These are phyloP conservation scores for Scenedesmus sp. DNA, from an alignment of 163 green algal genomes.

Conservation along the genomic window DNA sequence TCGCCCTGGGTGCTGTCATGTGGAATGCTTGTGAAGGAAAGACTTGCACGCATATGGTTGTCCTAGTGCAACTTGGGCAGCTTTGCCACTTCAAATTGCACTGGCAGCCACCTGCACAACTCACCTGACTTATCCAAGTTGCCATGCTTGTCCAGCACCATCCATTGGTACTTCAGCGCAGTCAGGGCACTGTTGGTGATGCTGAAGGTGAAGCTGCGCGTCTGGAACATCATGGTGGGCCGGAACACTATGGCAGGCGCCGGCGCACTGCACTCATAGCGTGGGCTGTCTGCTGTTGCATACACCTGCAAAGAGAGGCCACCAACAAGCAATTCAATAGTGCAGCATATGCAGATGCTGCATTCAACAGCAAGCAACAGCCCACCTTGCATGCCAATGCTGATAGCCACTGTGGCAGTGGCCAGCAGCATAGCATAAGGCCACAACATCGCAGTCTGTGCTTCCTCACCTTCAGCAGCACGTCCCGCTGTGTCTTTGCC, in stretches of 20 bases:
- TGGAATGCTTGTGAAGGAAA: neutral
- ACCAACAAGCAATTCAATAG: neutral
- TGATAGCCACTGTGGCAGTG: neutral
- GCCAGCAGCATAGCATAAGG: neutral
- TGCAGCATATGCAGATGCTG: neutral
- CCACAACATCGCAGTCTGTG: neutral
- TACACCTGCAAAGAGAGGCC: constrained; percentile 59
- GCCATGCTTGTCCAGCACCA: constrained; percentile 52
- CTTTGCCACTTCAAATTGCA: neutral
- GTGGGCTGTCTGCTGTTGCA: constrained; percentile 73
- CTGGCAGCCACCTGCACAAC: neutral
- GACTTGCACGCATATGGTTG: too few species aligned
- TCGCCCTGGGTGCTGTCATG: neutral
- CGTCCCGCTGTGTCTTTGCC: constrained; percentile 49
- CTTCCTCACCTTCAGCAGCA: constrained; percentile 53
- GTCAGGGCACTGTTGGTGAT: constrained; percentile 76
- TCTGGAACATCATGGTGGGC: constrained; percentile 91
- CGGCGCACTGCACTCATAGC: constrained; percentile 66
- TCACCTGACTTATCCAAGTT: constrained; percentile 41
- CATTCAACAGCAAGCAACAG: neutral
- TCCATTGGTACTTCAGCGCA: constrained; percentile 71
- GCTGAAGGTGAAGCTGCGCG: constrained; percentile 76
- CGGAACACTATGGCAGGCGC: constrained; percentile 74
- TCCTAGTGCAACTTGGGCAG: too few species aligned
- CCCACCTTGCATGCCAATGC: neutral